A percentile compares a stretch with the other conserved stretches of the same genome.
Evolutionary conservation across 176 grass and related monocot species (phyloP).

Genomic region (Phragmites australis): DNA sequence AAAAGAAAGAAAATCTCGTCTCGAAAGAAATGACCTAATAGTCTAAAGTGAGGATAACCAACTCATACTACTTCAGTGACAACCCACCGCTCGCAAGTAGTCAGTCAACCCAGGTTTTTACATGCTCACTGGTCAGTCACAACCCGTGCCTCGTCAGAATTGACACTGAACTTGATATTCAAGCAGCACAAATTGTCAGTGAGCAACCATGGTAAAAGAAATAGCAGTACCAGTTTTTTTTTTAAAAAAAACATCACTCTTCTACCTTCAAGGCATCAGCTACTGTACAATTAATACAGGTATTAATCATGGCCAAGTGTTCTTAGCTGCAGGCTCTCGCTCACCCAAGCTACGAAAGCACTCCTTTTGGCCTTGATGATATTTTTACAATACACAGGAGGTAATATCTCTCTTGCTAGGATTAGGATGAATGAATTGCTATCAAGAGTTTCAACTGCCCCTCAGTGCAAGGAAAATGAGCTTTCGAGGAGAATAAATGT

Average conservation of each 20-base stretch:
- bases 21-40: too few relatives aligned
- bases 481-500: background rate
- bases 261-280: conserved; percentile 16
- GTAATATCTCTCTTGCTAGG: conserved; percentile 1
- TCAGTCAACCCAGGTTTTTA: too few relatives aligned
- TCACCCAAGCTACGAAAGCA: background rate
- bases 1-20: too few relatives aligned
- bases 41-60: too few relatives aligned
- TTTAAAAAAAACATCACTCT: background rate
- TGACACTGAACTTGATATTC: too few relatives aligned
- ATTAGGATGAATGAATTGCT: conserved; percentile 38
- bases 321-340: conserved; percentile 21
- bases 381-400: conserved; percentile 39
- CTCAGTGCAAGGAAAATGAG: conserved; percentile 24
- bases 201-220: background rate
- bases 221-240: background rate
- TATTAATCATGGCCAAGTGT: conserved; percentile 26
- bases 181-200: background rate
- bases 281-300: conserved; percentile 50
- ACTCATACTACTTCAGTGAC: too few relatives aligned
- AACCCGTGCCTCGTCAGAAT: too few relatives aligned
- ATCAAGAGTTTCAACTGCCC: conserved; percentile 2
- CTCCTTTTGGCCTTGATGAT: conserved; percentile 3
- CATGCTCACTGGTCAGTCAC: too few relatives aligned
- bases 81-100: too few relatives aligned